Conservation (phyloP, 257 asterid species). For the Asclepias syriaca region DNA sequence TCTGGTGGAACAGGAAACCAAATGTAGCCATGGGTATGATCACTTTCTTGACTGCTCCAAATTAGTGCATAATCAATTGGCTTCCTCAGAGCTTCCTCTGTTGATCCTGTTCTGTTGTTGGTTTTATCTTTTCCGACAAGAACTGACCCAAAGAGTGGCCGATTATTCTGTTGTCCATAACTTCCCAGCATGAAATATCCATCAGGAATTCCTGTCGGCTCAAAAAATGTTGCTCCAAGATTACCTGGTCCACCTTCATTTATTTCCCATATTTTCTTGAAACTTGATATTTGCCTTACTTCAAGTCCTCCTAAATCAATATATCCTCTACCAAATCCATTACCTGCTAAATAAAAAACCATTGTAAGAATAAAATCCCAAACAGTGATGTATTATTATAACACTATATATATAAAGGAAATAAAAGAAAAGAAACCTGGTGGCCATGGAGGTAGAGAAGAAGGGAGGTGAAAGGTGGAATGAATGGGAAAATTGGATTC, state of each 20-base stretch:
- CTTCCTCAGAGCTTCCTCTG: not conserved
- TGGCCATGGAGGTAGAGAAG: constrained; percentile 1
- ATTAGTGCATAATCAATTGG: constrained; percentile 5
- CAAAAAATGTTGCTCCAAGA: constrained; percentile 10
- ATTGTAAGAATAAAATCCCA: not conserved
- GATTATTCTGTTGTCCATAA: constrained; percentile 4
- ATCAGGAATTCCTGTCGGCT: constrained; percentile 7
- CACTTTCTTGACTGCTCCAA: constrained; percentile 6
- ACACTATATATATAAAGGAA: too few relatives aligned
- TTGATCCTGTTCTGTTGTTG: not conserved
- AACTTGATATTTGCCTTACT: constrained; percentile 1
- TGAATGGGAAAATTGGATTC: not conserved
- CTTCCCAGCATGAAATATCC: constrained; percentile 6
- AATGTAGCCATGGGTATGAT: not conserved
- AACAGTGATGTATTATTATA: too few relatives aligned
- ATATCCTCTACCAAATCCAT: constrained; percentile 1
- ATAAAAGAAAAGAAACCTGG: not conserved
- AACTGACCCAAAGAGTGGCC: not conserved
- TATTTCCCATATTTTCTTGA: constrained; percentile 1
- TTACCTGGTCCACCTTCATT: constrained; percentile 3
- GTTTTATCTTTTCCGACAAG: constrained; percentile 4
- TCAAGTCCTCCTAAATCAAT: constrained; percentile 8
- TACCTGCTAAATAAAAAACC: not conserved
- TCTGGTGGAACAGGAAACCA: constrained; percentile 9
- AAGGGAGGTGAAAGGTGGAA: constrained; percentile 4